Evolutionary conservation across 2,329 filamentous ascomycete species (phyloP).

Genomic region (Colletotrichum tanaceti): DNA sequence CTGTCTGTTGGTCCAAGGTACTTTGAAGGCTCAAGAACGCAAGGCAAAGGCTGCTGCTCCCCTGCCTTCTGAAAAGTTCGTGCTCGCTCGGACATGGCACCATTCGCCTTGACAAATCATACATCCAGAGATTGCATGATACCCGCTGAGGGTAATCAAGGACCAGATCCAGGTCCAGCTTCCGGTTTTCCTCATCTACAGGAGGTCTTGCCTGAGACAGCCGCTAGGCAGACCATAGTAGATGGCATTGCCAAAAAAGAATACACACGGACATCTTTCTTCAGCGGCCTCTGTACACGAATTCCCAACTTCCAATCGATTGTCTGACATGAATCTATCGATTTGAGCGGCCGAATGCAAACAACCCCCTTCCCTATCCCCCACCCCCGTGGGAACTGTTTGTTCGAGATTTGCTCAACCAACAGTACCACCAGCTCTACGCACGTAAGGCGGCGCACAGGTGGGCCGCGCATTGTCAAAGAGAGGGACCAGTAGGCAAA

Average conservation of each 20-base stretch:
- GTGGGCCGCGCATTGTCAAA: not conserved
- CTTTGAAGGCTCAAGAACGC: not conserved
- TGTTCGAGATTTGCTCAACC: not conserved
- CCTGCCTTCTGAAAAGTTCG: not conserved
- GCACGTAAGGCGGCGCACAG: not conserved
- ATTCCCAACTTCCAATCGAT: not conserved
- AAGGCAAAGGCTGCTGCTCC: not conserved
- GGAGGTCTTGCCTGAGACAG: no score
- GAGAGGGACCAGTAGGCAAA: slow-evolving; percentile 1
- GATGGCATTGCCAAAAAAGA: not conserved
- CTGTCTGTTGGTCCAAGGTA: no score
- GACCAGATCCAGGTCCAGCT: not conserved
- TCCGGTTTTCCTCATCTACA: not conserved
- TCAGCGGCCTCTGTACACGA: not conserved
- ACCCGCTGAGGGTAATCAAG: no score
- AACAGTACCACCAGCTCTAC: not conserved
- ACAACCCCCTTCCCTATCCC: not conserved
- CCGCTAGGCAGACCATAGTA: no score
- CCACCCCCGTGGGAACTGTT: not conserved
- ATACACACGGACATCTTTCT: not conserved
- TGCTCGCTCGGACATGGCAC: not conserved
- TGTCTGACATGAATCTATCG: not conserved
- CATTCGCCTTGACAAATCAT: no score
- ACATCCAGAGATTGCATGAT: no score
- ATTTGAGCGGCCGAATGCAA: not conserved